phyloP scores from a whole-genome alignment of 139 green algal species.

The Ettlia oleoabundans region DNA sequence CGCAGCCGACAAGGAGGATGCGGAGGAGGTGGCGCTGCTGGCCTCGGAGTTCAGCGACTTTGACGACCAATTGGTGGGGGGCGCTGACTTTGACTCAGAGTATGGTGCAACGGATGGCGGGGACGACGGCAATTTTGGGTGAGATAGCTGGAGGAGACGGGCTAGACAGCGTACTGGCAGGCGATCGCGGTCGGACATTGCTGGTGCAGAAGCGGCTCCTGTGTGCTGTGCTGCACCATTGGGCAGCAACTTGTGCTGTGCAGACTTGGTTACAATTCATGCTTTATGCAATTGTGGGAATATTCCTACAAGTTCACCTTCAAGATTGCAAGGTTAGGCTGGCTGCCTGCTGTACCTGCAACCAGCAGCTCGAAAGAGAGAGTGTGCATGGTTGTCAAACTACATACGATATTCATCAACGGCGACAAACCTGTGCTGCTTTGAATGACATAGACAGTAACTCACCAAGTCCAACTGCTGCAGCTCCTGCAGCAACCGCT shows the following conservation, averaged over 20 bases:
- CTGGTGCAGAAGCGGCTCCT: not conserved
- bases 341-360: not conserved
- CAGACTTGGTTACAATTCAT: not conserved
- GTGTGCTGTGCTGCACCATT: not conserved
- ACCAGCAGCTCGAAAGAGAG: not conserved
- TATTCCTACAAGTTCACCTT: no score
- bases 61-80: constrained; percentile 22
- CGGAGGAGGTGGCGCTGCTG: constrained; percentile 34
- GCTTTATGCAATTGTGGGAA: no score
- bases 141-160: no score
- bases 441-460: no score
- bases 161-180: no score
- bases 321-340: not conserved
- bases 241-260: not conserved
- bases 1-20: no score
- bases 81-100: constrained; percentile 22
- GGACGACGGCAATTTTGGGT: constrained; percentile 6
- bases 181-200: no score
- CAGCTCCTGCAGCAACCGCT: constrained; percentile 36
- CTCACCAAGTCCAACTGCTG: constrained; percentile 26
- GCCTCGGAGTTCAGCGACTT: constrained; percentile 46
- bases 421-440: no score
- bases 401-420: no score
- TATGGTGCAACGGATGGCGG: not conserved
- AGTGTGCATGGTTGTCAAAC: not conserved